Evolutionary conservation across 2,329 filamentous ascomycete genomes (phyloP), one percentile per base, ranked within the genome.

Genomic region (Trichophyton equinum): DNA sequence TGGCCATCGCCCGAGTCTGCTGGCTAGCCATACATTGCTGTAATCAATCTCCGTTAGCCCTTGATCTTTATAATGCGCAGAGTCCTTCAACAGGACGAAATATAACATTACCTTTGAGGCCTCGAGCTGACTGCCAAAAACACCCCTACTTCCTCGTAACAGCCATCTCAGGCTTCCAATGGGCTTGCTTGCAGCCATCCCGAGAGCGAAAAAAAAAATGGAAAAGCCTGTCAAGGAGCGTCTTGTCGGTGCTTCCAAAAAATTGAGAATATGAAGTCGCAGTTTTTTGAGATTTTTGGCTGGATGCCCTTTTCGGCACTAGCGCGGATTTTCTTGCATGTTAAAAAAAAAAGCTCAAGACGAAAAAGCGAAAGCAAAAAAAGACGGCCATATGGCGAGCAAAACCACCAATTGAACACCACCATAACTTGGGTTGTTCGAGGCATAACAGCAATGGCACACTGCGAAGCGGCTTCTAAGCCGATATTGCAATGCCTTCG

Each of bases 1-100:
- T 81, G 46, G 78, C 78, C 74, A 81, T 79, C 65, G 76, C 74
- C 62, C 64, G 61, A 38, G 56, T 57, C 5, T 58, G 22, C 18
- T 62, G 60, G 44, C 61, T 64, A n/a, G 65, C 40, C 20, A 64
- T 15, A 40, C 62, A 64, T 61, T 65, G 60, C 63, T 65, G 25
- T 46, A 62, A 58, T 36, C 51, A 58, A 44, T 49, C 7, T 18
- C 15, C 4, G 53, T 63, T 57, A 62, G 60, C 44, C 36, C 40
- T 58, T 27, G 30, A 53, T 1, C 30, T 33, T 20, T 8, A 55
- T 13, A 11, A 13, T 38, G 53, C 25, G 46, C 9, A 27, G 13
- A 27, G 46, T 51, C 22, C 25, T 51, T 30, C 8, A 15, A 11
- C 22, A n/a, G 7, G 15, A 30, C 18, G 15, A 6, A 5, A 59